Conservation (phyloP, 176 grass and related monocot genomes). For the Alloteropsis semialata region DNA sequence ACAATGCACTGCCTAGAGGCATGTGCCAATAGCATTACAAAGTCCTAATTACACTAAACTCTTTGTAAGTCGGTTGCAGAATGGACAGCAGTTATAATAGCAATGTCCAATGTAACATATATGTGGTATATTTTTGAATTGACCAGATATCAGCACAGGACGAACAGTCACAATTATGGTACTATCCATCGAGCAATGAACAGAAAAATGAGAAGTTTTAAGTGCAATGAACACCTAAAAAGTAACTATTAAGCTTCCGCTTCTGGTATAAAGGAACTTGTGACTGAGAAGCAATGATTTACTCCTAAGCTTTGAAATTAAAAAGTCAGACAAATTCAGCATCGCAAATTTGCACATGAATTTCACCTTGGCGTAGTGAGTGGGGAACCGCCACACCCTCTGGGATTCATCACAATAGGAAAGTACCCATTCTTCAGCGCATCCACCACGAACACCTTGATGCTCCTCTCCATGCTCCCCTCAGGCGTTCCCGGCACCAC, state of each 20-base stretch:
- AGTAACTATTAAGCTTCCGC: neutral
- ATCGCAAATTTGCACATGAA: neutral
- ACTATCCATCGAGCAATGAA: neutral
- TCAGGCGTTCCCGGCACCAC: slow-evolving; percentile 61
- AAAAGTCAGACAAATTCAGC: neutral
- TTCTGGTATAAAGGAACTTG: neutral
- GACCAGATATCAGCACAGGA: neutral
- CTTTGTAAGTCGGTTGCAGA: neutral
- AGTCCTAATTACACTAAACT: neutral
- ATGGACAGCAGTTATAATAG: neutral
- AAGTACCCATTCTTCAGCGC: slow-evolving; percentile 78
- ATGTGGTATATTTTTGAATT: neutral
- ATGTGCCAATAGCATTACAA: no score
- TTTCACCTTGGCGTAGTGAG: slow-evolving; percentile 82
- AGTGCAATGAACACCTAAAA: neutral
- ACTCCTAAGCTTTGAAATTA: neutral
- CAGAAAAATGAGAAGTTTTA: neutral
- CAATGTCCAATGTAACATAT: no score
- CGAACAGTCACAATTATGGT: neutral
- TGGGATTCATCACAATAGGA: slow-evolving; percentile 90
- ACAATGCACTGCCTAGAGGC: no score
- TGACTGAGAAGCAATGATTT: neutral
- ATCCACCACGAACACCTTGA: slow-evolving; percentile 61
- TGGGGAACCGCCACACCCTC: slow-evolving; percentile 82
- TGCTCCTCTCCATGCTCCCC: slow-evolving; percentile 69